Percentiles rank a stretch among this genome's conserved stretches.
Conservation (phyloP, 2,329 filamentous ascomycete species). For the Sclerotinia glacialis region DNA sequence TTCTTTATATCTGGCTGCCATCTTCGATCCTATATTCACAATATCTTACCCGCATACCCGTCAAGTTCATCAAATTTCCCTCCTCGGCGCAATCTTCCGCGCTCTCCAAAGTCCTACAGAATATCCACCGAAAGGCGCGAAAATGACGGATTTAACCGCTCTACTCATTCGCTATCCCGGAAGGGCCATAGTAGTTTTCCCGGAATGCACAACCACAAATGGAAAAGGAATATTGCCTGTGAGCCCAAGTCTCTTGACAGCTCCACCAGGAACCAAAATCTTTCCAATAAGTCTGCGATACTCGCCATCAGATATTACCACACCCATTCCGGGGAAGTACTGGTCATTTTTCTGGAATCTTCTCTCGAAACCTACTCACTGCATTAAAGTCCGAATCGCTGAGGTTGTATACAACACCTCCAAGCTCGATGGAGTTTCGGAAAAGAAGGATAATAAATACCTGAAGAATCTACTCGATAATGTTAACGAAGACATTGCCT, state of each 20-base stretch:
- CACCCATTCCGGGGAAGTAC: constrained; percentile 76
- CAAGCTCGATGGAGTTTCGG: constrained; percentile 32
- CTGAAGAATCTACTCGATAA: constrained; percentile 35
- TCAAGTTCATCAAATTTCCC: constrained; percentile 71
- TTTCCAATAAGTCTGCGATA: constrained; percentile 92
- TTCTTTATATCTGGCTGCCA: constrained; percentile 86
- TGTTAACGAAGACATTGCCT: constrained; percentile 34
- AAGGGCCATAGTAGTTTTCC: constrained; percentile 81
- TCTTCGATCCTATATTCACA: constrained; percentile 95
- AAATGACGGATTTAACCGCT: constrained; percentile 58
- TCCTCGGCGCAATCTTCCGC: constrained; percentile 70
- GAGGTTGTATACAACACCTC: constrained; percentile 62
- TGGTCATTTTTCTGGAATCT: constrained; percentile 79
- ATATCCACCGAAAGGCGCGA: constrained; percentile 46
- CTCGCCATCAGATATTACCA: constrained; percentile 83
- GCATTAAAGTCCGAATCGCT: constrained; percentile 86
- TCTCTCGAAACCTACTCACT: constrained; percentile 80
- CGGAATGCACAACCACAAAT: constrained; percentile 92
- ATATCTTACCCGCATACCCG: constrained; percentile 73
- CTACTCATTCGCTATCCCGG: constrained; percentile 67
- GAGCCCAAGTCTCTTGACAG: constrained; percentile 70
- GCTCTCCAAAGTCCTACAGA: constrained; percentile 62
- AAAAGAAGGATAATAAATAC: constrained; percentile 39
- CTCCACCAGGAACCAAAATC: constrained; percentile 66
- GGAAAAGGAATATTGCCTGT: constrained; percentile 85